Percentiles rank a stretch among this genome's conserved stretches.
phyloP scores from a whole-genome alignment of 495 filamentous ascomycete genomes.

The Tirmania nivea region DNA sequence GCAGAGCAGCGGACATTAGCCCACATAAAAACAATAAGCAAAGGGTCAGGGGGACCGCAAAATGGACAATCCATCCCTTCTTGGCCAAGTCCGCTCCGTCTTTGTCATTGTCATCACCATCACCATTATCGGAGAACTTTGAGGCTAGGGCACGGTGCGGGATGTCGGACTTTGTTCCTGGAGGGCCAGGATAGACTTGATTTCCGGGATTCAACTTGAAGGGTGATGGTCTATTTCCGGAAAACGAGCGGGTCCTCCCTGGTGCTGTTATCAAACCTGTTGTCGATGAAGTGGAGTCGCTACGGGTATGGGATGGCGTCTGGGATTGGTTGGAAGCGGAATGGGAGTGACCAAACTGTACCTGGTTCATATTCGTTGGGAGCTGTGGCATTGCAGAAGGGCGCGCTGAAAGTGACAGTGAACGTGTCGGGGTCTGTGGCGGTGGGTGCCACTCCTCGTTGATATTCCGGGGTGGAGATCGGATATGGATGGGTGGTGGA shows the following conservation, averaged over 20 bases:
- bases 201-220: not conserved
- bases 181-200: not conserved
- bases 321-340: not conserved
- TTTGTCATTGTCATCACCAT: not conserved
- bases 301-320: not conserved
- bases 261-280: not conserved
- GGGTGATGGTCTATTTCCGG: not conserved
- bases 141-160: not conserved
- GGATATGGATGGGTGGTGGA: not conserved
- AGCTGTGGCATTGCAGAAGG: not conserved
- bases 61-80: not conserved
- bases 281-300: not conserved
- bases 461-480: not conserved
- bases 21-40: not conserved
- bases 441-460: not conserved
- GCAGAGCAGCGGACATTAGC: not conserved
- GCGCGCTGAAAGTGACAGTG: not conserved
- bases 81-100: not conserved
- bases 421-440: not conserved
- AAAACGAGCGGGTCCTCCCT: not conserved
- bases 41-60: not conserved
- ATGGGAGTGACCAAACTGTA: not conserved
- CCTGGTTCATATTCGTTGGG: not conserved
- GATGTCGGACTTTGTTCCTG: not conserved
- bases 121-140: not conserved